Percentiles rank a stretch among this genome's conserved stretches.
Conservation (phyloP, 352 stramenopile species). For the Pseudoperonospora humuli region DNA sequence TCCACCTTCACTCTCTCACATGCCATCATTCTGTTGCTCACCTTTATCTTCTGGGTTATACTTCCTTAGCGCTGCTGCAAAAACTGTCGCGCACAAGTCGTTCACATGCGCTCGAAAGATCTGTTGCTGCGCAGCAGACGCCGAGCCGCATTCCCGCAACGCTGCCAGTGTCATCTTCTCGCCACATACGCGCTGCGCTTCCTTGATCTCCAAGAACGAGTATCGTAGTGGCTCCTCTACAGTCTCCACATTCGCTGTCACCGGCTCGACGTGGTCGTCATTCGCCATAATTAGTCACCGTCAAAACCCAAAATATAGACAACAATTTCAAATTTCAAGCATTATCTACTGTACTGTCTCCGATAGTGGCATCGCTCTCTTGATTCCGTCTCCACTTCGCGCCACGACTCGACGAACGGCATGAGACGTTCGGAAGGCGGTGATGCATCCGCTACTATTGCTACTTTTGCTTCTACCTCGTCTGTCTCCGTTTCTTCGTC, state of each 20-base stretch:
- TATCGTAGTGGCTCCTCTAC: constrained; percentile 31
- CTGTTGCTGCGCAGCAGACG: constrained; percentile 55
- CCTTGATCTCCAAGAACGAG: constrained; percentile 71
- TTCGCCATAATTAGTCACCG: constrained; percentile 4
- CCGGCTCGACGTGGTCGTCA: constrained; percentile 1
- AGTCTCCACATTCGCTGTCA: too few species aligned
- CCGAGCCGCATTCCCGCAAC: constrained; percentile 38
- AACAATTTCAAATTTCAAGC: too few species aligned
- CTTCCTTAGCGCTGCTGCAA: constrained; percentile 52
- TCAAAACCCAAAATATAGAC: background rate
- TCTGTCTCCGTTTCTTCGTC: background rate
- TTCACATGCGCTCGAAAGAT: constrained; percentile 71
- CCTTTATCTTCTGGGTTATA: constrained; percentile 63
- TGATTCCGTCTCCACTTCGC: background rate
- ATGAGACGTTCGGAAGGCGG: constrained; percentile 18
- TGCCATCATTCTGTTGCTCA: constrained; percentile 9
- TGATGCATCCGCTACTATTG: constrained; percentile 1
- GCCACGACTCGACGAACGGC: constrained; percentile 11
- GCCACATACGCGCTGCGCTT: constrained; percentile 55
- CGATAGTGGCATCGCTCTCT: too few species aligned
- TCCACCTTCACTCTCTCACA: background rate
- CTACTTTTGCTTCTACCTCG: background rate
- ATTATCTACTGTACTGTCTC: too few species aligned
- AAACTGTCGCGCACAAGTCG: constrained; percentile 66
- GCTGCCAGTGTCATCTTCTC: constrained; percentile 46